These are phyloP conservation scores for Litchi chinensis DNA, from an alignment of 345 rosid species.

Conservation along the genomic window DNA sequence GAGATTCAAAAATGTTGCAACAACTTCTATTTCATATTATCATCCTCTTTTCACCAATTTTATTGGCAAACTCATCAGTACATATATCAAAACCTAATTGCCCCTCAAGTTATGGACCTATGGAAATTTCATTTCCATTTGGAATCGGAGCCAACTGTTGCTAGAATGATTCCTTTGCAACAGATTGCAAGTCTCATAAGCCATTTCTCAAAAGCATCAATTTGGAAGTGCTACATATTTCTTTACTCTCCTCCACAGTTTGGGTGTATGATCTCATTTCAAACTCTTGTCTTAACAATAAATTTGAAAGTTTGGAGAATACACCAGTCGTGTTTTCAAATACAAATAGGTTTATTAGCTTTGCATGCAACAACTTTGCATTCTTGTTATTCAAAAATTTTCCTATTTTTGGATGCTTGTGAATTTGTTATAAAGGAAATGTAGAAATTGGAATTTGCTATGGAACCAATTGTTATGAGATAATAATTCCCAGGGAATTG, in stretches of 20 bases:
- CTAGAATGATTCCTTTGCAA: background rate
- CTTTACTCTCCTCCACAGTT: background rate
- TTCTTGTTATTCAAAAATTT: background rate
- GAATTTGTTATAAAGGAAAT: background rate
- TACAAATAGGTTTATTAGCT: background rate
- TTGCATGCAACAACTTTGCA: slow-evolving; percentile 2
- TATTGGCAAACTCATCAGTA: background rate
- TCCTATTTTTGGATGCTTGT: background rate
- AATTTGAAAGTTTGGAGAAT: background rate
- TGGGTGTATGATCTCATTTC: background rate
- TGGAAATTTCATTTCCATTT: background rate
- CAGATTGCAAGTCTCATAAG: background rate
- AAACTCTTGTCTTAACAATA: background rate
- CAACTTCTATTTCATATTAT: background rate
- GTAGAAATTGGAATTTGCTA: background rate
- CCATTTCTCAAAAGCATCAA: too few species aligned
- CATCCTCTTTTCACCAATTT: background rate
- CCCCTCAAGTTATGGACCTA: background rate
- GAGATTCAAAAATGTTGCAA: slow-evolving; percentile 5
- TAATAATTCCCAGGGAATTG: too few species aligned
- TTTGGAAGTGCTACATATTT: too few species aligned
- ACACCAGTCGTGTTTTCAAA: background rate
- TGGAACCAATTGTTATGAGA: background rate
- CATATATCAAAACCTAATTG: background rate
- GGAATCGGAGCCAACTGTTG: slow-evolving; percentile 4